Conservation (phyloP, 441 rosid species). For the Arabidopsis lyrata region DNA sequence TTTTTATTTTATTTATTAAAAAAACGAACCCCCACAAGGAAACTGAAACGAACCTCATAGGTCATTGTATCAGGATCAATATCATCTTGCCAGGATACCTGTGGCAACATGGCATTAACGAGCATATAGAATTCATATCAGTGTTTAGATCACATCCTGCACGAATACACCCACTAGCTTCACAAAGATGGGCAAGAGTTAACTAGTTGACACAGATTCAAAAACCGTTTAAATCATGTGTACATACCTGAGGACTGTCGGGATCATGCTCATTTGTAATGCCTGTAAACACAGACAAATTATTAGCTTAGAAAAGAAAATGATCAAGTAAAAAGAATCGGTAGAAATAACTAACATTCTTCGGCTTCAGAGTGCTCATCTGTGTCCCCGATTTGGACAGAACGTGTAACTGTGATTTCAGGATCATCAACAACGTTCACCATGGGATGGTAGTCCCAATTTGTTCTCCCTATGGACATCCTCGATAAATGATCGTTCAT, state of each 20-base stretch:
- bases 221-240: constrained; percentile 17
- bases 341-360: constrained; percentile 62
- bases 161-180: constrained; percentile 38
- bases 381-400: constrained; percentile 49
- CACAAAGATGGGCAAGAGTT: constrained; percentile 32
- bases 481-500: constrained; percentile 66
- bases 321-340: constrained; percentile 12
- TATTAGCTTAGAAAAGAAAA: constrained; percentile 16
- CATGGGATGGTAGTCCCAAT: constrained; percentile 66
- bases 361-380: constrained; percentile 57
- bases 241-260: constrained; percentile 64
- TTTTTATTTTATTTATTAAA: too few species aligned
- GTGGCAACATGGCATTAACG: constrained; percentile 48
- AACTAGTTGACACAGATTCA: constrained; percentile 21
- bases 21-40: not conserved
- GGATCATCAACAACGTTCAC: constrained; percentile 53
- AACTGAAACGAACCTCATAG: constrained; percentile 61
- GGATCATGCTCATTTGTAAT: constrained; percentile 57
- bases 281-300: constrained; percentile 53
- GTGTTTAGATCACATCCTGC: constrained; percentile 37
- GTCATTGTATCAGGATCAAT: constrained; percentile 74
- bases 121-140: constrained; percentile 43
- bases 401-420: constrained; percentile 48
- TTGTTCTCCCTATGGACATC: constrained; percentile 61
- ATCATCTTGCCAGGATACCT: constrained; percentile 76